These are phyloP conservation scores for Phaffia rhodozyma DNA, from an alignment of 1,284 basidiomycete species.

Conservation along the genomic window DNA sequence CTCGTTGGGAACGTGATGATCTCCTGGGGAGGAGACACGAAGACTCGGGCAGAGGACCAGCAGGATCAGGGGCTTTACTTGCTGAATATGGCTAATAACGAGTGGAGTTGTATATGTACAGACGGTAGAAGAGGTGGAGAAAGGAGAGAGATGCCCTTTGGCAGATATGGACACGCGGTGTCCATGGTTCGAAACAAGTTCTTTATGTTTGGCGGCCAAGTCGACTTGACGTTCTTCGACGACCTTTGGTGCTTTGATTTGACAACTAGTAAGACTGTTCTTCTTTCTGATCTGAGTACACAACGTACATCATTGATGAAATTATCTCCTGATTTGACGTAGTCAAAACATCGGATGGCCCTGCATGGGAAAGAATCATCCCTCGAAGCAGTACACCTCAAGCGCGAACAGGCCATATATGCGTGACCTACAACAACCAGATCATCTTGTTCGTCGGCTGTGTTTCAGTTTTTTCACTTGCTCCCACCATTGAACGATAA, in stretches of 20 bases:
- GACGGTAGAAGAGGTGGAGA: constrained; percentile 5
- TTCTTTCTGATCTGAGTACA: background rate
- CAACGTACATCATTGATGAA: background rate
- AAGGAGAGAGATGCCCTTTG: constrained; percentile 44
- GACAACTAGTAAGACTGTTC: constrained; percentile 58
- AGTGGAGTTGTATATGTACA: constrained; percentile 16
- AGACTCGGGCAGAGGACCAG: constrained; percentile 56
- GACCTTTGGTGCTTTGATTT: constrained; percentile 97
- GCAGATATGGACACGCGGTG: constrained; percentile 91
- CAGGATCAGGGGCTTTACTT: constrained; percentile 92
- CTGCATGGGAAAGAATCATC: constrained; percentile 66
- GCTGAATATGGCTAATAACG: constrained; percentile 56
- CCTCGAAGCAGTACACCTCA: constrained; percentile 60
- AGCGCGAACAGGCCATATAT: constrained; percentile 83
- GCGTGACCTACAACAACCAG: constrained; percentile 71
- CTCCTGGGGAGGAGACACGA: constrained; percentile 96
- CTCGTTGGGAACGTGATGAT: constrained; percentile 92
- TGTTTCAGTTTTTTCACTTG: background rate
- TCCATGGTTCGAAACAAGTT: constrained; percentile 86
- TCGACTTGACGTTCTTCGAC: constrained; percentile 88
- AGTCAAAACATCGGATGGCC: constrained; percentile 44
- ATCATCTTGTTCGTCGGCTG: constrained; percentile 58
- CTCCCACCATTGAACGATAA: too few relatives aligned
- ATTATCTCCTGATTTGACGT: constrained; percentile 12
- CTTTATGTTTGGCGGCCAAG: constrained; percentile 93